These are phyloP conservation scores for Furcasterigmium furcatum DNA, from an alignment of 2,329 filamentous ascomycete species.

Conservation along the genomic window DNA sequence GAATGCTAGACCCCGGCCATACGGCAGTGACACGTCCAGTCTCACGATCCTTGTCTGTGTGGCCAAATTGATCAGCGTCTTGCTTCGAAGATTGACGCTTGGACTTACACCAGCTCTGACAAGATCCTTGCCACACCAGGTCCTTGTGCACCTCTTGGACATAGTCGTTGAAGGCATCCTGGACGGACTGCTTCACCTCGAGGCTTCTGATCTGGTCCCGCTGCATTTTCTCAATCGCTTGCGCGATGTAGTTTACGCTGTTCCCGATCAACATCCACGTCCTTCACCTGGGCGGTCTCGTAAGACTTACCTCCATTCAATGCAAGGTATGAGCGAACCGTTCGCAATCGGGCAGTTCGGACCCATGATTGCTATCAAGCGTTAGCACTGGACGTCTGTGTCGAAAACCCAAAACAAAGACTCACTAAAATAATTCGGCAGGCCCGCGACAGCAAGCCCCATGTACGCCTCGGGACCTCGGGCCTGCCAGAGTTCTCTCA, in stretches of 20 bases:
- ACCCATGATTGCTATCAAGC: constrained; percentile 9
- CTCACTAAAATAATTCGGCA: constrained; percentile 17
- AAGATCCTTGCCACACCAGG: constrained; percentile 19
- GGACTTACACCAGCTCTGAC: constrained; percentile 37
- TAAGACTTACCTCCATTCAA: constrained; percentile 21
- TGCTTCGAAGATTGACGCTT: constrained; percentile 38
- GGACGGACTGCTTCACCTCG: background rate
- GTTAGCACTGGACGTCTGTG: background rate
- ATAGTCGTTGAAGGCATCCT: background rate
- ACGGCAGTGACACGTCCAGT: constrained; percentile 37
- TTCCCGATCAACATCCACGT: constrained; percentile 24
- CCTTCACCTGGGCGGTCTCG: constrained; percentile 19
- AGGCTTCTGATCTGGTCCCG: background rate
- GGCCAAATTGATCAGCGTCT: constrained; percentile 20
- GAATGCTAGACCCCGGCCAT: constrained; percentile 37
- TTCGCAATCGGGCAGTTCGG: constrained; percentile 10
- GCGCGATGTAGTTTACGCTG: constrained; percentile 17
- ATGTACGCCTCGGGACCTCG: constrained; percentile 23
- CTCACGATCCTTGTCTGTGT: background rate
- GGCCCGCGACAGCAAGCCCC: constrained; percentile 20
- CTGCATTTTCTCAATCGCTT: constrained; percentile 21
- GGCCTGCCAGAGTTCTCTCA: constrained; percentile 13
- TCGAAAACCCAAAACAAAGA: background rate
- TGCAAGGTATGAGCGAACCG: constrained; percentile 11
- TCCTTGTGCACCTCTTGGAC: background rate